Evolutionary conservation across 345 rosid species (phyloP).

Genomic region (Gossypium mustelinum): DNA sequence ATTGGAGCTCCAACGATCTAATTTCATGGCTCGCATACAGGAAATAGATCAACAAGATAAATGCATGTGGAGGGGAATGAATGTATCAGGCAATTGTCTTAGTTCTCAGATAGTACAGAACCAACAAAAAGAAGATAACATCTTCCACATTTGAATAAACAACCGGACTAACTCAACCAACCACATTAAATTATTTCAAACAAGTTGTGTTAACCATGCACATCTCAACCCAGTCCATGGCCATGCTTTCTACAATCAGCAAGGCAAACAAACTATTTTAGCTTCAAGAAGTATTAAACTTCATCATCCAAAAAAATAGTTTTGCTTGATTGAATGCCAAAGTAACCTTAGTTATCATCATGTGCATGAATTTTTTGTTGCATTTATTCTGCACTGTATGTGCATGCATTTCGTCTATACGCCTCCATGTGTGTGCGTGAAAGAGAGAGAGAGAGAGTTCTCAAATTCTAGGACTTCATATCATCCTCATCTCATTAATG

Average conservation of each 20-base stretch:
- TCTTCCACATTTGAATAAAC: not conserved
- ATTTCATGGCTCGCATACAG: not conserved
- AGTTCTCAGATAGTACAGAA: not conserved
- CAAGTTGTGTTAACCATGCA: not conserved
- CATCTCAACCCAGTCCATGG: not conserved
- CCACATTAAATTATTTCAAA: slow-evolving; percentile 1
- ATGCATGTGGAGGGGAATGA: not conserved
- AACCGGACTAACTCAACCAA: not conserved
- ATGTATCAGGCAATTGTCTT: not conserved
- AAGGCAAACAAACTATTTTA: not conserved
- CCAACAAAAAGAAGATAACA: not conserved
- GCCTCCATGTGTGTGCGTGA: not conserved
- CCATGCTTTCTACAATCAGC: not conserved
- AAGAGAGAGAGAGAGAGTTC: not conserved
- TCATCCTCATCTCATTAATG: not conserved
- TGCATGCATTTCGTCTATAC: not conserved
- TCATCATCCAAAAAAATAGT: not conserved
- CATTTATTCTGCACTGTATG: not conserved
- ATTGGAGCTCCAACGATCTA: slow-evolving; percentile 3
- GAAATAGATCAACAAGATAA: not conserved
- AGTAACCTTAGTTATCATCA: not conserved
- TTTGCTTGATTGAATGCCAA: not conserved
- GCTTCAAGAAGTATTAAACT: not conserved
- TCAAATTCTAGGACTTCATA: not conserved
- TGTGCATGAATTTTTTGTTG: not conserved